Evolutionary conservation across 495 filamentous ascomycete species (phyloP).

Genomic region (Bathelium albidoporum): DNA sequence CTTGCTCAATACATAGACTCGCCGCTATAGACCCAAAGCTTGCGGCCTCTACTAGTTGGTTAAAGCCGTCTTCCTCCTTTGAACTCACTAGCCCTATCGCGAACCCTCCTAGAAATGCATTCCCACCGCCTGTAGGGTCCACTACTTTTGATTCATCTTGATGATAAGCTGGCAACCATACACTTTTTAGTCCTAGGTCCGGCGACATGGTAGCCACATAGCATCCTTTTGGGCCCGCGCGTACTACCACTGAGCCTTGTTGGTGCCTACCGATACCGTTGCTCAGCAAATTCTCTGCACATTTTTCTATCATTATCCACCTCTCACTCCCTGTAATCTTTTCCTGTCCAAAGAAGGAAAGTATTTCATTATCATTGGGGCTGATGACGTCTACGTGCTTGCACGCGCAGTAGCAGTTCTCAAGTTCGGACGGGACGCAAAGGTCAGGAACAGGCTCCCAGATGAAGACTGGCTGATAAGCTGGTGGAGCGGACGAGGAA

Average conservation of each 20-base stretch:
- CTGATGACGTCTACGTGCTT: constrained; percentile 73
- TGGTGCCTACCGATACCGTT: constrained; percentile 39
- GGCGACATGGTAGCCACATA: constrained; percentile 34
- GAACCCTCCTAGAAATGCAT: constrained; percentile 82
- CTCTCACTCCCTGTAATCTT: constrained; percentile 37
- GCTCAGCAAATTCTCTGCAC: constrained; percentile 49
- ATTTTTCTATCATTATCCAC: constrained; percentile 36
- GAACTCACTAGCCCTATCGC: constrained; percentile 59
- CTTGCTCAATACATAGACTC: constrained; percentile 89
- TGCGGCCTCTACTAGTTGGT: constrained; percentile 52
- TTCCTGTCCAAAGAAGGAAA: constrained; percentile 55
- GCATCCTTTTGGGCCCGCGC: constrained; percentile 51
- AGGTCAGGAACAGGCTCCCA: constrained; percentile 94
- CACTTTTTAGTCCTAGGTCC: constrained; percentile 20
- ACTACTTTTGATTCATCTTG: constrained; percentile 47
- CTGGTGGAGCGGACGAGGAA: not conserved
- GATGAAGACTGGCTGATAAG: constrained; percentile 56
- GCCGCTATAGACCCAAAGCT: constrained; percentile 76
- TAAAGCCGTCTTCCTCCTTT: constrained; percentile 22
- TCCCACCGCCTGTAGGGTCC: constrained; percentile 94
- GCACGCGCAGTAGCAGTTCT: constrained; percentile 59
- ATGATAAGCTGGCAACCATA: constrained; percentile 51
- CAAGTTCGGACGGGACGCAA: constrained; percentile 65
- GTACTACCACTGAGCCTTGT: constrained; percentile 41
- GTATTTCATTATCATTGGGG: constrained; percentile 81